These are phyloP conservation scores for Calonectria ilicicola DNA, from an alignment of 2,329 filamentous ascomycete genomes.

Conservation along the genomic window DNA sequence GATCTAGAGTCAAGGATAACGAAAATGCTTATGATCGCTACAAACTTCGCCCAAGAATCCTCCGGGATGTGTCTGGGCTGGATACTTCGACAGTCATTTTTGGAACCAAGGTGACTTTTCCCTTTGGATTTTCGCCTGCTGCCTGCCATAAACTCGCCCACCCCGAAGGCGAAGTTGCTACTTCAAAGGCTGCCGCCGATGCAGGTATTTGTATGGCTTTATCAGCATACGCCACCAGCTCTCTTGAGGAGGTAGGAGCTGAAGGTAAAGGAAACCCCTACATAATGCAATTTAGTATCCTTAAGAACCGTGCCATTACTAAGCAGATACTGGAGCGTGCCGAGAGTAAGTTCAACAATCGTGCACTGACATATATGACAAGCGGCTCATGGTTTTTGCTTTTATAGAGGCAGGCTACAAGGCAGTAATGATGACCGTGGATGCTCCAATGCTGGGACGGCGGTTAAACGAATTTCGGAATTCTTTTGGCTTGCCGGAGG, in stretches of 20 bases:
- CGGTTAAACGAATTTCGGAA: constrained; percentile 37
- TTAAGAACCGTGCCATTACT: constrained; percentile 59
- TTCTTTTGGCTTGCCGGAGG: constrained; percentile 32
- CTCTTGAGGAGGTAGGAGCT: constrained; percentile 56
- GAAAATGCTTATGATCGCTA: not conserved
- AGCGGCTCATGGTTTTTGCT: not conserved
- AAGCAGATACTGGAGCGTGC: constrained; percentile 50
- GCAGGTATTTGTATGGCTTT: constrained; percentile 52
- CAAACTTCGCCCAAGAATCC: not conserved
- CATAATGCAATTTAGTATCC: constrained; percentile 66
- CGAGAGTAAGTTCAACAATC: constrained; percentile 47
- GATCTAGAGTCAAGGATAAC: not conserved
- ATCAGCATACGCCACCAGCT: constrained; percentile 24
- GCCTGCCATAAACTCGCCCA: constrained; percentile 67
- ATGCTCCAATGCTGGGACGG: constrained; percentile 37
- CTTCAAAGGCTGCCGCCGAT: constrained; percentile 55
- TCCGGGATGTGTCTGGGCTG: not conserved
- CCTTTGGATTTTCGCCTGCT: constrained; percentile 65
- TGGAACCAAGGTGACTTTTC: constrained; percentile 46
- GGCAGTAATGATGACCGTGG: constrained; percentile 42
- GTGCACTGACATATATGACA: fast-evolving
- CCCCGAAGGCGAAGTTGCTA: constrained; percentile 58
- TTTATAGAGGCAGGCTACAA: constrained; percentile 32
- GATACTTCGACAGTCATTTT: not conserved
- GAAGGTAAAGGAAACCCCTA: constrained; percentile 56